Conservation (phyloP, 2,329 filamentous ascomycete species). For the Moelleriella libera region DNA sequence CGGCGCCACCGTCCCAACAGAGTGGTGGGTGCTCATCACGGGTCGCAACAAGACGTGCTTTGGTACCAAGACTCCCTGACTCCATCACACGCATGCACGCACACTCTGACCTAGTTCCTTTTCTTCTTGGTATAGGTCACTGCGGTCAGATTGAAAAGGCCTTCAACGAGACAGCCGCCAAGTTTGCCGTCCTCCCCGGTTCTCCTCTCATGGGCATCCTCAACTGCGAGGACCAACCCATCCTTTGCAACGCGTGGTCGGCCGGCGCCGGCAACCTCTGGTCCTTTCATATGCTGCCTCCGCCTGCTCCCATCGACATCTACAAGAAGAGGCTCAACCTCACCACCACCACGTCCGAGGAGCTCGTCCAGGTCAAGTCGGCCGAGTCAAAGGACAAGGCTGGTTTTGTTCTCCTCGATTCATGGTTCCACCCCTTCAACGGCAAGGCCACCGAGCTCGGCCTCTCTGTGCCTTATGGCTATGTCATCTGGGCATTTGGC, state of each 20-base stretch:
- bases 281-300: conserved; percentile 52
- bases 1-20: conserved; percentile 48
- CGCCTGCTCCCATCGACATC: conserved; percentile 48
- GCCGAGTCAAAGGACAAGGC: conserved; percentile 39
- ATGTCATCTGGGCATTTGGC: conserved; percentile 51
- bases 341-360: conserved; percentile 50
- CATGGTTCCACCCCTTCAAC: conserved; percentile 64
- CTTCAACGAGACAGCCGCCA: conserved; percentile 49
- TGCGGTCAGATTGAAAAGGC: conserved; percentile 51
- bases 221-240: conserved; percentile 60
- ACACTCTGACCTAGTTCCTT: neutral
- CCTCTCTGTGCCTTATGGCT: conserved; percentile 50
- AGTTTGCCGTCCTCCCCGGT: conserved; percentile 46
- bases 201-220: conserved; percentile 54
- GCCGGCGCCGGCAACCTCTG: conserved; percentile 50
- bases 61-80: conserved; percentile 25
- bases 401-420: conserved; percentile 35
- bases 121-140: conserved; percentile 31
- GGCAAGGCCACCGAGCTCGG: conserved; percentile 49
- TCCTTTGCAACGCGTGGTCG: conserved; percentile 65
- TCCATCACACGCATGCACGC: neutral
- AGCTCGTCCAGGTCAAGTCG: conserved; percentile 45
- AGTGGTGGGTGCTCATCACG: conserved; percentile 64
- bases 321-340: conserved; percentile 54
- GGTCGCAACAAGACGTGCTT: conserved; percentile 70